Conservation (phyloP, 139 green algal genomes). For the Chlorella sp. region DNA sequence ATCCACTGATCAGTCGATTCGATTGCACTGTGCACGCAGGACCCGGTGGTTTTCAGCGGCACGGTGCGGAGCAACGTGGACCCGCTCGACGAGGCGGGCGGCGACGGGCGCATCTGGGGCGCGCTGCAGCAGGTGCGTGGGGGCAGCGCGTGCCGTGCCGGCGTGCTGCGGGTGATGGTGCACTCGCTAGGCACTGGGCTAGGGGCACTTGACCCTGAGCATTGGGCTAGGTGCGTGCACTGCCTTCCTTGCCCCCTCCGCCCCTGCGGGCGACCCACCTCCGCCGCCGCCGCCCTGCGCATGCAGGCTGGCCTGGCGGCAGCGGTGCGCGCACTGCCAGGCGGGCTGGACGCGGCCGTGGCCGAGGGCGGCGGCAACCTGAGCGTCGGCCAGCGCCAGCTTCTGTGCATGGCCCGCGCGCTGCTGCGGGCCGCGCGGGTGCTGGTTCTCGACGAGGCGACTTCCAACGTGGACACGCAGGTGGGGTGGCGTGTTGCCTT, state of each 20-base stretch:
- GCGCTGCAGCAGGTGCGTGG: slow-evolving; percentile 28
- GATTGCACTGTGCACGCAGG: too few relatives aligned
- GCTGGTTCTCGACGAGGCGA: slow-evolving; percentile 93
- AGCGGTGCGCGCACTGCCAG: slow-evolving; percentile 15
- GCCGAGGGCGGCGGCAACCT: slow-evolving; percentile 90
- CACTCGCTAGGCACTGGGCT: too few relatives aligned
- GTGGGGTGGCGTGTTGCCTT: not conserved
- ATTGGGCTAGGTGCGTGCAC: too few relatives aligned
- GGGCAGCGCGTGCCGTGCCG: not conserved
- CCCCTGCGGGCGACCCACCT: not conserved
- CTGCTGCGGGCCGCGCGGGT: slow-evolving; percentile 66
- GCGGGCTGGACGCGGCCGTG: slow-evolving; percentile 58
- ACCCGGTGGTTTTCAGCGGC: slow-evolving; percentile 94
- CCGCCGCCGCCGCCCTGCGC: too few relatives aligned
- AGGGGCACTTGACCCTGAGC: too few relatives aligned
- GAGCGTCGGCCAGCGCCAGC: slow-evolving; percentile 88
- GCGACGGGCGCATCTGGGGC: slow-evolving; percentile 42
- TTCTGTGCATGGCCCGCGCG: slow-evolving; percentile 89
- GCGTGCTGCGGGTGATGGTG: not conserved
- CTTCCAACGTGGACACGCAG: slow-evolving; percentile 52
- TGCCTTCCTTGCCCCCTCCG: not conserved
- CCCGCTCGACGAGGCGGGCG: slow-evolving; percentile 74
- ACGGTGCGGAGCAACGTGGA: slow-evolving; percentile 92
- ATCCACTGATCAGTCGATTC: too few relatives aligned
- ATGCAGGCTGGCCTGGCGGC: slow-evolving; percentile 36